phyloP scores from a whole-genome alignment of 2,329 filamentous ascomycete genomes.

The Talaromyces amestolkiae region DNA sequence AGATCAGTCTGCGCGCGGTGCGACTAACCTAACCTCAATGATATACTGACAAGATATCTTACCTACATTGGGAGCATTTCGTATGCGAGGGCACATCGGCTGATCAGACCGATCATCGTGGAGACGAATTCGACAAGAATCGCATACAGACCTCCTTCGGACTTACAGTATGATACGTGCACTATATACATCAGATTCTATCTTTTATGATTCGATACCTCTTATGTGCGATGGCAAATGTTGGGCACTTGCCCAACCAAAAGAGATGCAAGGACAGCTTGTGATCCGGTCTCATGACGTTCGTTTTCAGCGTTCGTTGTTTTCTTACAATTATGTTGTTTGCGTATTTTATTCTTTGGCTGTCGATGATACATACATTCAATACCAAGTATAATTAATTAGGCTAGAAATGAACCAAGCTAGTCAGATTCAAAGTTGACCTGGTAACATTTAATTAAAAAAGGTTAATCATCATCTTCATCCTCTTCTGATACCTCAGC shows the following conservation, averaged over 20 bases:
- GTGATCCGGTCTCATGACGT: conserved; percentile 1
- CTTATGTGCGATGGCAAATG: neutral
- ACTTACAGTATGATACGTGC: neutral
- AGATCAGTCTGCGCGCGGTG: neutral
- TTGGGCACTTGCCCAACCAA: neutral
- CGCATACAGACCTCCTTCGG: conserved; percentile 1
- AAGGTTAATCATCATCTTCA: neutral
- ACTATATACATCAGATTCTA: conserved; percentile 3
- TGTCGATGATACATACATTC: neutral
- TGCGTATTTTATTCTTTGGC: neutral
- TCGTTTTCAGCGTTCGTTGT: conserved; percentile 3
- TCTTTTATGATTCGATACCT: neutral
- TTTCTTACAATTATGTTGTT: conserved; percentile 8
- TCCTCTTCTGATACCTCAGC: neutral
- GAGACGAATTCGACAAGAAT: neutral
- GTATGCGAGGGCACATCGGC: conserved; percentile 4
- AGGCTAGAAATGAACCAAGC: neutral
- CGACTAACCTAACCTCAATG: neutral
- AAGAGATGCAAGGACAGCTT: neutral
- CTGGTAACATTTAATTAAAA: neutral
- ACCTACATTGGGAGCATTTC: conserved; percentile 2
- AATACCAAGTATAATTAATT: neutral
- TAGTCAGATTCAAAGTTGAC: neutral
- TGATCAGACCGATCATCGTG: neutral
- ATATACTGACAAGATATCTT: neutral